Conservation (phyloP, 495 filamentous ascomycete species). For the Xylaria intraflava region DNA sequence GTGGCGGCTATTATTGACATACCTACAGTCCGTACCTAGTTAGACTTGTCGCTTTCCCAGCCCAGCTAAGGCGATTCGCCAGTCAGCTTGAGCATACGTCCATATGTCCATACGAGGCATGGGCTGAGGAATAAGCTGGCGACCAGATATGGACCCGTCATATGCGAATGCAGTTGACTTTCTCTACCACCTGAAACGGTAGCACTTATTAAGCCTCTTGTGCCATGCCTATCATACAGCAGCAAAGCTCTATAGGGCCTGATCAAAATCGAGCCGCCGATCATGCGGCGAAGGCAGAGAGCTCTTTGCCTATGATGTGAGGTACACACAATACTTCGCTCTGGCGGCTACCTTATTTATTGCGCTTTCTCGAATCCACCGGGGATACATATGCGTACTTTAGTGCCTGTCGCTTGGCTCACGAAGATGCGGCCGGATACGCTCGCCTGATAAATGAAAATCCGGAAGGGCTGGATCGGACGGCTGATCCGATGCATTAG, state of each 20-base stretch:
- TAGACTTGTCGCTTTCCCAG: too few species aligned
- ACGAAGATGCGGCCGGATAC: not conserved
- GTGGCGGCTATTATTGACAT: not conserved
- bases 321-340: not conserved
- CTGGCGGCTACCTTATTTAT: not conserved
- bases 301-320: not conserved
- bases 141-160: not conserved
- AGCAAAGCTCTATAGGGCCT: not conserved
- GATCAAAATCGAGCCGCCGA: not conserved
- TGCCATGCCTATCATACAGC: not conserved
- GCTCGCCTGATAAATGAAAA: not conserved
- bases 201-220: not conserved
- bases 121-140: not conserved
- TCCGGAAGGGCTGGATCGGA: not conserved
- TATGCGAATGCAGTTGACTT: not conserved
- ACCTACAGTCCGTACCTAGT: too few species aligned
- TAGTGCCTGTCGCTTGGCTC: not conserved
- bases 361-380: not conserved
- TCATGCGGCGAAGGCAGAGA: not conserved
- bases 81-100: not conserved
- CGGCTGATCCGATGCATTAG: not conserved
- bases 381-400: not conserved
- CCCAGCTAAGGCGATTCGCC: too few species aligned
- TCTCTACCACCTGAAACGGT: slow-evolving; percentile 1
- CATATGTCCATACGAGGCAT: too few species aligned